Evolutionary conservation across 1,139 yeast species (phyloP).

Genomic region (Scheffersomyces stambukii): DNA sequence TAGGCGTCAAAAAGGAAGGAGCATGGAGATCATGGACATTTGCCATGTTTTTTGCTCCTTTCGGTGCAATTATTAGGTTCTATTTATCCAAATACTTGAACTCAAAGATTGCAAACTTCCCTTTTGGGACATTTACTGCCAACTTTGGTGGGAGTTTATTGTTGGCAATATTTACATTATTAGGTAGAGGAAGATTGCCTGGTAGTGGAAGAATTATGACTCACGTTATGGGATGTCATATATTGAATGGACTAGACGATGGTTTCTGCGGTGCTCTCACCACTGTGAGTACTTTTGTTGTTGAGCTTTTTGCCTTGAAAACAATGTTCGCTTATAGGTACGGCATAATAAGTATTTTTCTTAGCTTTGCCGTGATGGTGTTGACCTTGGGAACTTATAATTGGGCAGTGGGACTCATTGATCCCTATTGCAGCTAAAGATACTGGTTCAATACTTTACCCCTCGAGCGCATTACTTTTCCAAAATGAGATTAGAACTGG

Average conservation of each 20-base stretch:
- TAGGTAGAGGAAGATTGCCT: constrained; percentile 42
- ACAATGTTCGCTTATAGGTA: constrained; percentile 33
- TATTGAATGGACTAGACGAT: constrained; percentile 52
- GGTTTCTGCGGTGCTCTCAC: constrained; percentile 80
- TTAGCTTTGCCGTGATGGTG: constrained; percentile 38
- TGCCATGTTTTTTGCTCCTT: constrained; percentile 54
- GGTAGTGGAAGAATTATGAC: constrained; percentile 24
- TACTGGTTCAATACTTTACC: too few species aligned
- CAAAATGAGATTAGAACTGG: too few species aligned
- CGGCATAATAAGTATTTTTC: constrained; percentile 30
- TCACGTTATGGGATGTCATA: constrained; percentile 40
- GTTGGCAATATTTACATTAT: constrained; percentile 50
- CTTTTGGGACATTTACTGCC: constrained; percentile 71
- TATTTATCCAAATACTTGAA: constrained; percentile 50
- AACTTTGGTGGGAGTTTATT: constrained; percentile 58
- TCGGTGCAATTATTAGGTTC: constrained; percentile 61
- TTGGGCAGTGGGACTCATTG: constrained; percentile 43
- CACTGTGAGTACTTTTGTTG: constrained; percentile 74
- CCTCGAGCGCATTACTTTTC: too few species aligned
- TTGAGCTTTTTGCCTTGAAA: constrained; percentile 50
- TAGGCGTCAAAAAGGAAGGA: constrained; percentile 30
- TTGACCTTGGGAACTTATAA: constrained; percentile 51
- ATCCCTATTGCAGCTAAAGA: constrained; percentile 20
- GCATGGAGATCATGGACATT: constrained; percentile 66
- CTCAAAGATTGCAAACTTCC: constrained; percentile 40